phyloP scores from a whole-genome alignment of 106 monocot genomes.

The Ottelia alismoides region DNA sequence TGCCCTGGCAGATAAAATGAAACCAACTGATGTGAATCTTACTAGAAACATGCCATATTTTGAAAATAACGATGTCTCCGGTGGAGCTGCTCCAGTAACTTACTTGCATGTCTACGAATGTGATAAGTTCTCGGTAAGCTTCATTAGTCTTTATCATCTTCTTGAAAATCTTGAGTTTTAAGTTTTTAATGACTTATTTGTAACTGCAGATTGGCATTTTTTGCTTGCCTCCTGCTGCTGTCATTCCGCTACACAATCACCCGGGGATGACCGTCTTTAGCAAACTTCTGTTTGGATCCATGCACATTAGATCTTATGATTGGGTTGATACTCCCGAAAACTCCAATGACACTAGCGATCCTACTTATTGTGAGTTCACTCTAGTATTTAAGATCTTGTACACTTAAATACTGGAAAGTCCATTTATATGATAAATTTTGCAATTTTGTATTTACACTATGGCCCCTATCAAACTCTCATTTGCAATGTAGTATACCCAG shows the following conservation, averaged over 20 bases:
- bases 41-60: constrained; percentile 3
- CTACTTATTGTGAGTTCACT: too few species aligned
- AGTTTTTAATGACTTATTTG: too few species aligned
- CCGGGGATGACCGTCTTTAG: constrained; percentile 93
- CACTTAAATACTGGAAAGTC: too few species aligned
- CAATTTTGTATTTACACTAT: too few species aligned
- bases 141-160: neutral
- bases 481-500: too few species aligned
- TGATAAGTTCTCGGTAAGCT: constrained; percentile 26
- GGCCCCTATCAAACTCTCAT: too few species aligned
- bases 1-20: constrained; percentile 10
- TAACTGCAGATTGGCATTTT: constrained; percentile 75
- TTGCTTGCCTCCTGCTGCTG: constrained; percentile 60
- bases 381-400: too few species aligned
- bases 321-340: constrained; percentile 24
- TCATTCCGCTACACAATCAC: constrained; percentile 79
- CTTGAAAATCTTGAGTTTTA: neutral
- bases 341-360: too few species aligned
- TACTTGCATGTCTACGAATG: constrained; percentile 60
- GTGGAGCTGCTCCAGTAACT: constrained; percentile 19
- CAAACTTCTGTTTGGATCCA: constrained; percentile 59
- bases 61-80: neutral
- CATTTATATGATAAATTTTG: too few species aligned
- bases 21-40: neutral
- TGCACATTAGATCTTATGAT: constrained; percentile 78